phyloP scores from a whole-genome alignment of 176 grass and related monocot genomes.

The Tillandsia fasciculata region DNA sequence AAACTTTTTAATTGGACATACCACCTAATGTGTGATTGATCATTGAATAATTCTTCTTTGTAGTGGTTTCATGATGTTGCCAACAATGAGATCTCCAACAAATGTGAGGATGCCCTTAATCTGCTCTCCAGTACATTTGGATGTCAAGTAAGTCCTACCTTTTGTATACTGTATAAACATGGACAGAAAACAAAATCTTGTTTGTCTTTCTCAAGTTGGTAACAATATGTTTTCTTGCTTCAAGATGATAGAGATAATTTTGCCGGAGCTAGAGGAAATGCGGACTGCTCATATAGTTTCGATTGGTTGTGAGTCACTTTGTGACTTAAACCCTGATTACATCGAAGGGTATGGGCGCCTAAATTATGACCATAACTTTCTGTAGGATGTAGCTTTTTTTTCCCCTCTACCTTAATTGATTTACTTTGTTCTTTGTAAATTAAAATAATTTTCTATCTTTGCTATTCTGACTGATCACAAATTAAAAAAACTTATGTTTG shows the following conservation, averaged over 20 bases:
- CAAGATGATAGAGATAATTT: slow-evolving; percentile 84
- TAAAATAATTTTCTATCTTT: neutral
- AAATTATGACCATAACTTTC: slow-evolving; percentile 17
- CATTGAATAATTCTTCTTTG: slow-evolving; percentile 27
- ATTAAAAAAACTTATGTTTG: neutral
- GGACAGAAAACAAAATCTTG: too few species aligned
- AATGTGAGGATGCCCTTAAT: slow-evolving; percentile 83
- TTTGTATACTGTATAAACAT: neutral
- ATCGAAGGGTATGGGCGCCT: slow-evolving; percentile 40
- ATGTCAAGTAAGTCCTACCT: slow-evolving; percentile 49
- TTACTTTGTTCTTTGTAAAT: neutral
- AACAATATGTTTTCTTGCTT: slow-evolving; percentile 25
- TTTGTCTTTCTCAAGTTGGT: neutral
- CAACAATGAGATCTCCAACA: slow-evolving; percentile 57
- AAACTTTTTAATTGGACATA: neutral
- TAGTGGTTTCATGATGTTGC: slow-evolving; percentile 99
- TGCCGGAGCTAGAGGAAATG: slow-evolving; percentile 98
- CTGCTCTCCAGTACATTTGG: slow-evolving; percentile 53
- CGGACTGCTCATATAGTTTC: slow-evolving; percentile 79
- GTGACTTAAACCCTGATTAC: slow-evolving; percentile 62
- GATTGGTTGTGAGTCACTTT: slow-evolving; percentile 87
- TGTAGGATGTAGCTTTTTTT: neutral
- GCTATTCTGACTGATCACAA: neutral
- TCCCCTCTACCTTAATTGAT: neutral
- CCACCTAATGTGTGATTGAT: slow-evolving; percentile 4